These are phyloP conservation scores for Candida vartiovaarae DNA, from an alignment of 805 yeast genomes.

Conservation along the genomic window DNA sequence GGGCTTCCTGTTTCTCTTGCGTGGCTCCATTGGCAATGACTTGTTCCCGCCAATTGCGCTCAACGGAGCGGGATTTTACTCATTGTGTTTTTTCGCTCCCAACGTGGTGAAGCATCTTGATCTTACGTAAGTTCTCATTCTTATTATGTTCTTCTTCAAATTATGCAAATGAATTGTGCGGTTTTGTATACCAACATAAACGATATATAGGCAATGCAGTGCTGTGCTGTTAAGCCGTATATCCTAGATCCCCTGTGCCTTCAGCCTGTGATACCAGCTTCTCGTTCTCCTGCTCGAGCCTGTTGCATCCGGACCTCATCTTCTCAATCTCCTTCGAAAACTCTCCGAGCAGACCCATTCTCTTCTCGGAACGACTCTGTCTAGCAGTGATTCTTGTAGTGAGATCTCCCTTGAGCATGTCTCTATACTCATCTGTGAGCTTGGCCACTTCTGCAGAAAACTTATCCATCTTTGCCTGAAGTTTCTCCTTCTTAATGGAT, in stretches of 20 bases:
- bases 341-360: conserved; percentile 17
- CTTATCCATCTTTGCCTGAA: conserved; percentile 25
- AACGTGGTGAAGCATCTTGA: too few relatives aligned
- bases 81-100: too few relatives aligned
- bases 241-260: background rate
- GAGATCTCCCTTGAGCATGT: conserved; percentile 10
- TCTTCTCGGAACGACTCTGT: conserved; percentile 15
- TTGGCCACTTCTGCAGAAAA: conserved; percentile 15
- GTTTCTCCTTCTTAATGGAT: conserved; percentile 27
- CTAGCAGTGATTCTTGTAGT: conserved; percentile 13
- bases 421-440: conserved; percentile 11
- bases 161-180: too few relatives aligned
- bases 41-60: too few relatives aligned
- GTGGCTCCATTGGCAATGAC: conserved; percentile 1
- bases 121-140: too few relatives aligned
- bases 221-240: conserved; percentile 1
- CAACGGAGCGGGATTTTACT: too few relatives aligned
- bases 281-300: conserved; percentile 16
- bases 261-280: conserved; percentile 3
- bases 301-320: conserved; percentile 12
- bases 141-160: too few relatives aligned
- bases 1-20: conserved; percentile 19
- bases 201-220: background rate
- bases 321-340: conserved; percentile 22
- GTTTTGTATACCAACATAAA: too few relatives aligned